These are phyloP conservation scores for Talinum fruticosum DNA, from an alignment of 148 eudicot species.

Conservation along the genomic window DNA sequence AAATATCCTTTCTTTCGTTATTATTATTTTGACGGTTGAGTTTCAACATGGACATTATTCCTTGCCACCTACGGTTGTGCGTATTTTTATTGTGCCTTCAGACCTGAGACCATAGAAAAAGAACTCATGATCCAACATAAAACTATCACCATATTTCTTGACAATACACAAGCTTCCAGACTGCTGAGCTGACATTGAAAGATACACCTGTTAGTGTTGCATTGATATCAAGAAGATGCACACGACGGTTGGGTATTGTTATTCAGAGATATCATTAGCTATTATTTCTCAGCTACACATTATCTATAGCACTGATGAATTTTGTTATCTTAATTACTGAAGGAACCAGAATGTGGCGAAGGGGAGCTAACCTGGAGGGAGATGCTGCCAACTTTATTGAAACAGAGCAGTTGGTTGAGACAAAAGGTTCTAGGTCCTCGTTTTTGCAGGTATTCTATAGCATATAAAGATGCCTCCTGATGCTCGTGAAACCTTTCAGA, in stretches of 20 bases:
- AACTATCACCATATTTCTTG: constrained; percentile 37
- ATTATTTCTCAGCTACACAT: background rate
- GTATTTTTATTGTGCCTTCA: too few species aligned
- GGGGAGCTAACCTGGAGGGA: constrained; percentile 97
- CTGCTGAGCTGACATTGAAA: constrained; percentile 57
- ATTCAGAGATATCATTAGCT: constrained; percentile 7
- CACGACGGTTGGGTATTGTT: constrained; percentile 71
- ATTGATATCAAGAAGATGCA: constrained; percentile 88
- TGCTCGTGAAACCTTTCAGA: too few species aligned
- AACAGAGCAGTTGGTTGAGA: constrained; percentile 88
- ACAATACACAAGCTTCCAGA: constrained; percentile 74
- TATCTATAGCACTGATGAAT: constrained; percentile 1
- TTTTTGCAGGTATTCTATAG: constrained; percentile 67
- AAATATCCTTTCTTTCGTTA: background rate
- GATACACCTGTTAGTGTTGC: constrained; percentile 55
- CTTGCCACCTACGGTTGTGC: background rate
- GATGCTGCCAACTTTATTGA: constrained; percentile 93
- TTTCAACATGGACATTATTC: background rate
- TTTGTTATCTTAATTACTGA: constrained; percentile 9
- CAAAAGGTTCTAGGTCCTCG: constrained; percentile 63
- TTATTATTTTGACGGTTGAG: background rate
- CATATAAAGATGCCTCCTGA: background rate
- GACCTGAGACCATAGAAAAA: background rate
- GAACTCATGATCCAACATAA: background rate
- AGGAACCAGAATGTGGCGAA: constrained; percentile 99